Conservation (phyloP, 2,329 filamentous ascomycete genomes). For the Neopestalotiopsis clavispora region DNA sequence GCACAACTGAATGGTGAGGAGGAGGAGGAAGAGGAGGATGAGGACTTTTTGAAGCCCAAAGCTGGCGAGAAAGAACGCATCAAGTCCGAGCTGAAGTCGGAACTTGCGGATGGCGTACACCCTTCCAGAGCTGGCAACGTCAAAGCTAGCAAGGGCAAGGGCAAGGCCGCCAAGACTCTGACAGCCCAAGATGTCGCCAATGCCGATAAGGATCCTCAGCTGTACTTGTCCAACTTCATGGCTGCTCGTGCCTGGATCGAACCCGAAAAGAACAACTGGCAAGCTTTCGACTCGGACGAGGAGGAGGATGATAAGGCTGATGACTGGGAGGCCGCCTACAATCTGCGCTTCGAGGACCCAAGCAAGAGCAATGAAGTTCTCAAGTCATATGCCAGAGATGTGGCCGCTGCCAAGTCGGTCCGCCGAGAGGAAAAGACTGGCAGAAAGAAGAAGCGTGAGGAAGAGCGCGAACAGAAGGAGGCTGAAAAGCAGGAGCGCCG, state of each 20-base stretch:
- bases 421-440: conserved; percentile 80
- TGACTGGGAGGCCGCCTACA: conserved; percentile 90
- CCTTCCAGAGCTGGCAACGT: conserved; percentile 56
- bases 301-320: conserved; percentile 77
- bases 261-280: conserved; percentile 64
- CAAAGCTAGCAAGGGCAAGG: conserved; percentile 57
- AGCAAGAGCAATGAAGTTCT: conserved; percentile 86
- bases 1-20: conserved; percentile 57
- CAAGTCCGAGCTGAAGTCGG: conserved; percentile 22
- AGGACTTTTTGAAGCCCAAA: conserved; percentile 81
- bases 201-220: conserved; percentile 89
- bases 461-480: conserved; percentile 78
- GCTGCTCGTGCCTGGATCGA: conserved; percentile 89
- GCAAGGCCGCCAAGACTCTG: not conserved
- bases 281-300: conserved; percentile 88
- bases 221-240: conserved; percentile 94
- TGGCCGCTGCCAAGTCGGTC: conserved; percentile 81
- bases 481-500: conserved; percentile 76
- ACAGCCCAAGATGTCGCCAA: conserved; percentile 64
- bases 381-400: conserved; percentile 86
- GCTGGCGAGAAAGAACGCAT: conserved; percentile 34
- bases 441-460: conserved; percentile 78
- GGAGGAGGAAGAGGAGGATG: conserved; percentile 54
- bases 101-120: conserved; percentile 52
- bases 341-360: conserved; percentile 93